Base-by-base conservation (phyloP, 1,284 basidiomycete species). In the Cryptococcus amylolentus region DNA sequence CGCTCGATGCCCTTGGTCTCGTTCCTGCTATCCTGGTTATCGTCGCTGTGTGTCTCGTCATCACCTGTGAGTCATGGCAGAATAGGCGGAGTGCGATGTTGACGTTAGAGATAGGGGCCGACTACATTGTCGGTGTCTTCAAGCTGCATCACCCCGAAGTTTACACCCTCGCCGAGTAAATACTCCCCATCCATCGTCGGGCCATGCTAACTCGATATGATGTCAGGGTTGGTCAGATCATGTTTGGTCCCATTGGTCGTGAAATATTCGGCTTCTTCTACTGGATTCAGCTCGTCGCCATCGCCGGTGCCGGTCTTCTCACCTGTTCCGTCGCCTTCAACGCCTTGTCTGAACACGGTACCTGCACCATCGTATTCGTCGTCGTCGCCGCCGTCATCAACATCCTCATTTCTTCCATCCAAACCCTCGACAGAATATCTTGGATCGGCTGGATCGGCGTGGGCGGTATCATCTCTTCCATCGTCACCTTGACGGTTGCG, bases 291-390 rank as follows among this genome's bases (percentile, higher is more conserved):
- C 47, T 56, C 20, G 55, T 58, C 18, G 66, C 62, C 37, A 63
- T 67, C 27, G 68, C 67, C 37, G 71, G 67, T 7, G 65, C 64
- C 26, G 63, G 64, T 10, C 58, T 67, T 51, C 55, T 78, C 27
- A 62, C 66, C n/a, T 58, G 77, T 42, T 69, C 73, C 8, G 73
- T 75, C 48, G 72, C 77, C 0, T 62, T 79, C 46, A 78, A 79
- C 68, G 72, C 78, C 37, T 59, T 79, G 20, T 61, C 70, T 1
- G 54, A 58, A 3, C 72, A 77, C 60, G 72, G 60, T 3, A 65
- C 69, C 0, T 77, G 76, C 61, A 76, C 76, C 1, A 69, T 72
- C 49, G 65, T 68, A 37, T 77, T 73, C 20, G 66, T 69, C 16
- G 65, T 66, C 20, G 68, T 76, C 18, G 67, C 66, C 2, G 61